Base-by-base conservation (phyloP, 768 basidiomycete species). In the Boletellus ananas region DNA sequence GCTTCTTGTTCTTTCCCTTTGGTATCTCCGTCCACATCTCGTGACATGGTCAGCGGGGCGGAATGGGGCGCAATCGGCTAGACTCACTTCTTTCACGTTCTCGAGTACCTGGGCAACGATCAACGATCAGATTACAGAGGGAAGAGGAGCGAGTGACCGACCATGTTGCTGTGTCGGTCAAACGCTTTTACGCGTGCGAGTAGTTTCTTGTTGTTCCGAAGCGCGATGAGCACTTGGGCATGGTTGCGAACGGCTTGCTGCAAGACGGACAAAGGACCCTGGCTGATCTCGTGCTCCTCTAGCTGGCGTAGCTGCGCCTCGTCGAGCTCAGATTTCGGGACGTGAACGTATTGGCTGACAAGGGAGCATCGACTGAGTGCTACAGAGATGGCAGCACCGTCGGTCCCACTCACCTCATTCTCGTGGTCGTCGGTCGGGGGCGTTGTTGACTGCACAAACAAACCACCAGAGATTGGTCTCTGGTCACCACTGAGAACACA, bases 21-120 rank as follows among this genome's bases (percentile, higher is more conserved):
- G 96, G 96, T 41, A 85, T 70, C 69, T 99, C 96, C 18, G 94
- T 97, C 96, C 96, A 98, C 95, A 98, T 98, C 93, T 99, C 54
- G 31, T 52, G 43, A 56, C 6, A 43, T 34, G 34, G 31, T 67
- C 51, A 61, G 18, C 21, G 21, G 23, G 38, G 54, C 25, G 2
- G 39, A 18, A 6, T 16, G 34, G 41, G 35, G 38, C 34, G 39
- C 35, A 16, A 57, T 49, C 39, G 14, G 31, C 39, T 13, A 18
- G 52, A 66, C 79, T 55, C 63, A 81, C 94, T 85, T 97, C 94
- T 70, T 98, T 98, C 43, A 96, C 94, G 64, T 97, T 98, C 73
- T 98, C 95, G 52, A 97, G 78, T 16, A 95, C 93, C 92, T 94
- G n/a, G 54, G 0, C 40, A 40, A 34, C 23, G 35, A 46, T 42